Evolutionary conservation across 352 stramenopile species (phyloP), one percentile per base, ranked within the genome.

Genomic region (Phytopythium cucurbitacearum): DNA sequence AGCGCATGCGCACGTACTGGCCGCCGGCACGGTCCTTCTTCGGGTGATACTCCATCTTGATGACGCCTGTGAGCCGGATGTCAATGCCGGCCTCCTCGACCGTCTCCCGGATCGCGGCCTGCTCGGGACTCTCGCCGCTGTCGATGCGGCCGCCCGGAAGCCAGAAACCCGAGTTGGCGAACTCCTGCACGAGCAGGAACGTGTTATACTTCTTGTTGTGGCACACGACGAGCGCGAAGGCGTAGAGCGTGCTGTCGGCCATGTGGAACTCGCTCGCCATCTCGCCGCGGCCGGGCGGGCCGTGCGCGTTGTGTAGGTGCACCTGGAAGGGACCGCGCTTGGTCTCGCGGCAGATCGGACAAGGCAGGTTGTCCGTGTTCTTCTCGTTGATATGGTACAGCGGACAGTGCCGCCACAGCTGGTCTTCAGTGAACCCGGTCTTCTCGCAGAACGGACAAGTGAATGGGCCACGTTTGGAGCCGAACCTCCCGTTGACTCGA

Each of bases 301-400:
- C 84, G 51, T 94, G 84, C 3, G 80, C 84, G 49, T 94, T 94
- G 69, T 94, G 80, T 60, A 94, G 67, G 41, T 94, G 84, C 48
- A 94, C 84, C 50, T 94, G 84, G 61, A 94, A 91, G 9, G 84
- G 81, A 3, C 77, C 78, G 37, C 81, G 76, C 48, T 66, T 71
- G 12, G 62, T 68, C 39, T 91, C 70, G 39, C 71, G 67, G 58
- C 84, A 94, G 40, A 94, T 89, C 12, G 84, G 84, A 56, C 84
- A 94, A 42, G 64, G 61, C 34, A 94, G 64, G 16, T 75, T 63
- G 53, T 89, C 76, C 41, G 71, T 80, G 56, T 92, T 88, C 57
- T 76, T 80, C 51, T 91, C 84, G 62, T 94, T 94, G 61, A 94
- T 94, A 57, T 94, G 84, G 64, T 85, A 91, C 62, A 94, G 57